phyloP scores from a whole-genome alignment of 2,329 filamentous ascomycete species.

The Colletotrichum sp. region DNA sequence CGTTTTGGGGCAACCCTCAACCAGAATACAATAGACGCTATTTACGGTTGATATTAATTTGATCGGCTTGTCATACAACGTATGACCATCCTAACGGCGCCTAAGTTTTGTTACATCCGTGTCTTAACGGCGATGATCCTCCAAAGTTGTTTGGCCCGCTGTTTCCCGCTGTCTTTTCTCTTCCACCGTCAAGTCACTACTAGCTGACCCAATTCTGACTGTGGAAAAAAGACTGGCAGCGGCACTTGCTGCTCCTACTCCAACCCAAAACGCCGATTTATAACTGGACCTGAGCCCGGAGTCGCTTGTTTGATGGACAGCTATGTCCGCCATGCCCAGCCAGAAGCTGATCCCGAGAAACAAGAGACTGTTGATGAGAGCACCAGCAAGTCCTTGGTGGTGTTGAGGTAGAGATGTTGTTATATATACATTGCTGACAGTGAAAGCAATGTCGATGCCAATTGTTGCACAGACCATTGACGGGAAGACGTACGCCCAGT shows the following conservation, averaged over 20 bases:
- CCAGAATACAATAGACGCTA: too few relatives aligned
- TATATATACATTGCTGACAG: constrained; percentile 78
- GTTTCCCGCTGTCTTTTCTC: neutral
- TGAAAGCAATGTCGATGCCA: constrained; percentile 80
- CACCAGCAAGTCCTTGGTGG: constrained; percentile 66
- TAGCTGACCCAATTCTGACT: neutral
- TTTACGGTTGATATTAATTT: too few relatives aligned
- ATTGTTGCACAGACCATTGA: constrained; percentile 72
- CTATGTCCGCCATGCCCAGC: constrained; percentile 73
- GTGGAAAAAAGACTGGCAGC: constrained; percentile 29
- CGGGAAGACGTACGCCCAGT: constrained; percentile 79
- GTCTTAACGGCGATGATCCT: too few relatives aligned
- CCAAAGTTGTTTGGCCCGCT: too few relatives aligned
- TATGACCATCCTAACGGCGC: too few relatives aligned
- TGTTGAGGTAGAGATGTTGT: constrained; percentile 71
- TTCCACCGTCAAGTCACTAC: neutral
- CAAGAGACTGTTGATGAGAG: constrained; percentile 35
- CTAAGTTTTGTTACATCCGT: too few relatives aligned
- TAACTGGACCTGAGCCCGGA: constrained; percentile 59
- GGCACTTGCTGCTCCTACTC: constrained; percentile 57
- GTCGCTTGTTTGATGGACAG: constrained; percentile 52
- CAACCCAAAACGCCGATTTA: constrained; percentile 71
- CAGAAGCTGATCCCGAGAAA: constrained; percentile 76
- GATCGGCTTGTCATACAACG: too few relatives aligned
- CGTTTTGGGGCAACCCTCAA: too few relatives aligned